Evolutionary conservation across 768 basidiomycete genomes (phyloP), one percentile per base, ranked within the genome.

Genomic region (Russula earlei): DNA sequence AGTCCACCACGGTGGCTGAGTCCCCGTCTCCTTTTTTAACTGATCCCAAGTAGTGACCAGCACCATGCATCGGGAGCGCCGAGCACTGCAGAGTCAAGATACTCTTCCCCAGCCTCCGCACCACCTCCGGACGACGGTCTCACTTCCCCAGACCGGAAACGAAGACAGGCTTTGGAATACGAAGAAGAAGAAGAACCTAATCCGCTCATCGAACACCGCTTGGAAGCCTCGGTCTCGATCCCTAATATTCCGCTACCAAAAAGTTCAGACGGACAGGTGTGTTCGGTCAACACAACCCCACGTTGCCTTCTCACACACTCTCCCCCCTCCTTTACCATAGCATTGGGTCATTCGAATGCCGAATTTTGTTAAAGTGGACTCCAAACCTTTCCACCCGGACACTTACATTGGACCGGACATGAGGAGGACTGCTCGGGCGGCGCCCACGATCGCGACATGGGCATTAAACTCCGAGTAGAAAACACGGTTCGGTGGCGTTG

Each of bases 401-500:
- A 85, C 84, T 0, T 93, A 92, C 69, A 75, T 84, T 44, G 87
- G 86, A 19, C 83, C 89, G 90, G 91, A 63, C 84, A 87, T 31
- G 87, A 89, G 38, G 78, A 82, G 31, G 83, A 84, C 20, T 83
- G 72, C 15, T 74, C 77, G 29, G 74, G 79, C 49, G 77, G 73
- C 10, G 83, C 83, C 54, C 81, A 76, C 14, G 69, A 83, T 22
- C 81, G 83, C 51, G 86, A 90, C 54, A 88, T 87, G 83, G 77
- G 81, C 42, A 84, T 90, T 65, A 91, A 90, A 67, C 78, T 90
- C 47, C 85, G 88, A 62, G 89, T 96, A 8, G 90, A 92, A 74
- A 96, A 96, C 68, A 94, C 93, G 5, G 77, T 98, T 19, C 80
- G 96, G 37, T 99, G 96, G 96, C 82, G 85, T 63, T 99, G 96